Evolutionary conservation across 805 yeast genomes (phyloP).

Genomic region (Candida arabinofermentans): DNA sequence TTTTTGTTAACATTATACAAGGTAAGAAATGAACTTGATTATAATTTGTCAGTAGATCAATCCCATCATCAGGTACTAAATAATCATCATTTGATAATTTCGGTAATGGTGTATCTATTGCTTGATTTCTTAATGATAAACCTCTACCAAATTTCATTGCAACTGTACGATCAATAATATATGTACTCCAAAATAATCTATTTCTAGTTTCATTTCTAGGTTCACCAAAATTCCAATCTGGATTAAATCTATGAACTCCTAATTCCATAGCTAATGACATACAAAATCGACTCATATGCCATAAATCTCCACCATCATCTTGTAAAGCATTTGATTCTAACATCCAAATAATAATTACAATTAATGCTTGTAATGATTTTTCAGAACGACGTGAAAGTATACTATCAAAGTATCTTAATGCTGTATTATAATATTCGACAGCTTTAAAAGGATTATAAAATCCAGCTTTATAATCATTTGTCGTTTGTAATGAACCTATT

Average conservation of each 20-base stretch:
- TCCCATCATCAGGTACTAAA: slow-evolving; percentile 7
- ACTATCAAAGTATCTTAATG: slow-evolving; percentile 21
- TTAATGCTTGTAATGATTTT: slow-evolving; percentile 18
- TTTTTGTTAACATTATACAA: slow-evolving; percentile 13
- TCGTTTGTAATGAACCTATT: slow-evolving; percentile 11
- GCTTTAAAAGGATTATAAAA: slow-evolving; percentile 18
- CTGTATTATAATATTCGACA: slow-evolving; percentile 21
- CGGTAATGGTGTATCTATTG: slow-evolving; percentile 25
- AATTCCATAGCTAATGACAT: slow-evolving; percentile 28
- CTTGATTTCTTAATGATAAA: slow-evolving; percentile 21
- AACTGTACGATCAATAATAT: slow-evolving; percentile 21
- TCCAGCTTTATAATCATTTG: slow-evolving; percentile 2
- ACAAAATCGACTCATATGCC: slow-evolving; percentile 23
- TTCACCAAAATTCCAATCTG: slow-evolving; percentile 25
- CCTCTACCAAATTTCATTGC: slow-evolving; percentile 27
- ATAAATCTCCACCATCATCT: slow-evolving; percentile 25
- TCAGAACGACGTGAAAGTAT: slow-evolving; percentile 19
- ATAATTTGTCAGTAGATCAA: slow-evolving; percentile 5
- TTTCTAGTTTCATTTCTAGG: slow-evolving; percentile 20
- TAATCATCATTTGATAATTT: slow-evolving; percentile 17
- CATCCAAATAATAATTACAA: slow-evolving; percentile 22
- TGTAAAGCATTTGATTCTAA: slow-evolving; percentile 17
- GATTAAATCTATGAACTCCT: slow-evolving; percentile 24
- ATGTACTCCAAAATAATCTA: slow-evolving; percentile 25
- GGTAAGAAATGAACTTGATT: slow-evolving; percentile 18